Evolutionary conservation across 2,329 filamentous ascomycete species (phyloP), one percentile per base, ranked within the genome.

Genomic region (Trichoderma cornu-damae): DNA sequence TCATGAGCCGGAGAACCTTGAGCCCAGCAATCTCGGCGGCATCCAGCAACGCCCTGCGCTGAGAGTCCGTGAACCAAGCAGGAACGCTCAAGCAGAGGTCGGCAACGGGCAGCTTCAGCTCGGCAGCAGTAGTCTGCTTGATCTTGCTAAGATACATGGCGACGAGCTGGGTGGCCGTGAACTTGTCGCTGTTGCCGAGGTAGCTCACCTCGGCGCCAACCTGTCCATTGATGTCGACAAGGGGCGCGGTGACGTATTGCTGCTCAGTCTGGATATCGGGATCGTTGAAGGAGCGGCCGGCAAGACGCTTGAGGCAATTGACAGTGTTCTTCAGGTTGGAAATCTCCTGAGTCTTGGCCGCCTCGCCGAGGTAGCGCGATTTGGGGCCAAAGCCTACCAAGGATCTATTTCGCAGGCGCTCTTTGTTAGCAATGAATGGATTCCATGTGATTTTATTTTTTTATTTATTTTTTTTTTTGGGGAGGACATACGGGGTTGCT

Each of bases 311-410:
- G 69, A 99, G 83, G 65, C 85, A 92, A 73, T 85, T 81, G 77
- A 99, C 89, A 66, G 94, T 99, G 83, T 99, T 99, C 82, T 97
- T 99, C 70, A 97, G 85, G 82, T 99, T 99, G 70, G 93, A 96
- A 72, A 96, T 95, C 78, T 99, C 94, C 79, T 96, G 93, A 65
- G 93, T 97, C 85, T 97, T 97, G 66, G 94, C 94, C 58, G 89
- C 77, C 79, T 99, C 94, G 65, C 94, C 94, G 64, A 99, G 83
- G 73, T 95, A 96, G 79, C 94, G 89, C 75, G 84, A 86, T 79
- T 96, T 96, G 72, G 90, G 88, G 60, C 91, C 90, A 75, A 99
- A 99, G 69, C 90, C 92, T 68, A 99, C 94, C 64, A 99, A 81
- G 62, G 94, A 91, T 61, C 92, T 95, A 69, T 56, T 44, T 42